Evolutionary conservation across 139 green algal genomes (phyloP).

Genomic region (Chlamydomonas eustigma): DNA sequence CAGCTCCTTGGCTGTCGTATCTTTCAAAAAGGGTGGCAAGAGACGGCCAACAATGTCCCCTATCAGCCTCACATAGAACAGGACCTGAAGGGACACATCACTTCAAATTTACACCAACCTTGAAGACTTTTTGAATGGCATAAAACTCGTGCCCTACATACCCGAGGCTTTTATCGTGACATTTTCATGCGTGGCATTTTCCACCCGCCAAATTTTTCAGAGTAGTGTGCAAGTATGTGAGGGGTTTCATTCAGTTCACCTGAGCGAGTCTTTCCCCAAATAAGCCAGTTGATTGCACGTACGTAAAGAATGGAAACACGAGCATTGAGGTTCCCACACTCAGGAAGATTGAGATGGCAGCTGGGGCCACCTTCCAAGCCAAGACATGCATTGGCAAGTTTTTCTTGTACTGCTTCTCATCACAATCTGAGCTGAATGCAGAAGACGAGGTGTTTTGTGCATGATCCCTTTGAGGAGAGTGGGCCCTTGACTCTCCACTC

Average conservation of each 20-base stretch:
- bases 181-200: too few relatives aligned
- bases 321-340: conserved; percentile 52
- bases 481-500: neutral
- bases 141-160: too few relatives aligned
- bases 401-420: conserved; percentile 13
- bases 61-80: conserved; percentile 72
- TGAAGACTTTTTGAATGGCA: too few relatives aligned
- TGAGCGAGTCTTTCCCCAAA: conserved; percentile 53
- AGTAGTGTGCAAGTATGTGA: neutral
- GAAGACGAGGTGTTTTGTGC: neutral
- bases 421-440: neutral
- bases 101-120: too few relatives aligned
- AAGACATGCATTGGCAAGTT: conserved; percentile 27
- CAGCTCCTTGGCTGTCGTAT: conserved; percentile 13
- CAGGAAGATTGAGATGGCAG: conserved; percentile 29
- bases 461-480: neutral
- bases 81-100: conserved; percentile 44
- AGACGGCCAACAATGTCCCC: conserved; percentile 61
- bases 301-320: conserved; percentile 79
- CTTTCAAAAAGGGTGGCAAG: conserved; percentile 35
- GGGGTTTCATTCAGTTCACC: too few relatives aligned
- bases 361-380: conserved; percentile 21
- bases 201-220: too few relatives aligned
- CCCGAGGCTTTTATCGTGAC: too few relatives aligned
- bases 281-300: conserved; percentile 46